Base-by-base conservation (phyloP, 495 filamentous ascomycete genomes). In the Aspergillus panamensis region DNA sequence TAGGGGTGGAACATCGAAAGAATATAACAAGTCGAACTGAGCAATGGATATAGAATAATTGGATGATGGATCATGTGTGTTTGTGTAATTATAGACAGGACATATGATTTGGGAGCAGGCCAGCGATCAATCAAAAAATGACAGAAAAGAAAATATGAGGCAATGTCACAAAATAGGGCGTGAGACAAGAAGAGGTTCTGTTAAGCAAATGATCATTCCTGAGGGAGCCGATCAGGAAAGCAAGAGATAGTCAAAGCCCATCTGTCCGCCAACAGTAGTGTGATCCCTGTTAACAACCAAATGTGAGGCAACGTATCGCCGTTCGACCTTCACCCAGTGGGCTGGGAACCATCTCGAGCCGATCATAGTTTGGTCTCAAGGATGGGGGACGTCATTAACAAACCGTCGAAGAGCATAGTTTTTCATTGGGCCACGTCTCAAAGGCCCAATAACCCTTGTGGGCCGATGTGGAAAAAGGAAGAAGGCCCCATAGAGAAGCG, bases 341-440 rank as follows among this genome's bases (percentile, higher is more conserved):
- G 60, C 66, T 68, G 65, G 70, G 60, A 69, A 58, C 66, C 67
- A 56, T 63, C 53, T 63, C 52, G 57, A 48, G 50, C 14, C 6
- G 29, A 48, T 16, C 29, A 47, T n/a, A 48, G 32, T 52, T 37
- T 39, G 25, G 57, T 51, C 54, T 64, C 58, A 65, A 64, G 69
- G 62, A 55, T 62, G 64, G 66, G 65, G 25, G 66, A 73, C 68
- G 66, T 75, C 71, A 73, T 70, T 53, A 59, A 67, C 58, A 69
- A 75, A 71, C 66, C 61, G 64, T 68, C 70, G 63, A 64, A 72
- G 62, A 64, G 57, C 55, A 67, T 50, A 29, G 39, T 17, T 45
- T 69, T 43, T 69, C 61, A 75, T 77, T 77, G 74, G 74, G 65
- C 74, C 74, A 77, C 74, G 74, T 77, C 66, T 65, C 62, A 65